Conservation (phyloP, 2,329 filamentous ascomycete species). For the Arthrinium phaeospermum region DNA sequence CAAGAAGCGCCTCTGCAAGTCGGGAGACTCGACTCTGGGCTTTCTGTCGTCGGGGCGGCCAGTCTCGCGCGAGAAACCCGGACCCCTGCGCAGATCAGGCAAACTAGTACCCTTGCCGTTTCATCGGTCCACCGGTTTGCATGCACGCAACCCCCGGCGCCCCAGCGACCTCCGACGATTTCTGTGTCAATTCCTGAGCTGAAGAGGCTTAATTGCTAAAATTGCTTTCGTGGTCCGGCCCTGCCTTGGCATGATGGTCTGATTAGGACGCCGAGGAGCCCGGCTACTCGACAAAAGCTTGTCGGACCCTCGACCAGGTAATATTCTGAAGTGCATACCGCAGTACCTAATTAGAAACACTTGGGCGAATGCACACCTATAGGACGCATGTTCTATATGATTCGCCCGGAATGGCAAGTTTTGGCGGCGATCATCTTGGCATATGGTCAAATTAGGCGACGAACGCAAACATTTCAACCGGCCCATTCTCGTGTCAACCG, state of each 20-base stretch:
- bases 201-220: not conserved
- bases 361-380: not conserved
- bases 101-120: not conserved
- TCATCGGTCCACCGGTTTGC: not conserved
- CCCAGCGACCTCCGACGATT: not conserved
- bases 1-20: not conserved
- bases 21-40: not conserved
- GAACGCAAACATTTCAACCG: not conserved
- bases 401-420: not conserved
- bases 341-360: too few species aligned
- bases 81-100: conserved; percentile 11
- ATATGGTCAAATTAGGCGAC: not conserved
- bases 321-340: not conserved
- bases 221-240: not conserved
- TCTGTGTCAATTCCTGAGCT: not conserved
- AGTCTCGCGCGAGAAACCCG: not conserved
- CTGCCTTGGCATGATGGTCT: not conserved
- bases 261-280: conserved; percentile 1
- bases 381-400: too few species aligned
- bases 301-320: not conserved
- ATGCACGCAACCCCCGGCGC: not conserved
- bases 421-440: not conserved
- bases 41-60: not conserved
- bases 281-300: not conserved
- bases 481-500: not conserved